A percentile compares a stretch with the other conserved stretches of the same genome.
Conservation (phyloP, 2,329 filamentous ascomycete genomes). For the Pseudogymnoascus sp. region DNA sequence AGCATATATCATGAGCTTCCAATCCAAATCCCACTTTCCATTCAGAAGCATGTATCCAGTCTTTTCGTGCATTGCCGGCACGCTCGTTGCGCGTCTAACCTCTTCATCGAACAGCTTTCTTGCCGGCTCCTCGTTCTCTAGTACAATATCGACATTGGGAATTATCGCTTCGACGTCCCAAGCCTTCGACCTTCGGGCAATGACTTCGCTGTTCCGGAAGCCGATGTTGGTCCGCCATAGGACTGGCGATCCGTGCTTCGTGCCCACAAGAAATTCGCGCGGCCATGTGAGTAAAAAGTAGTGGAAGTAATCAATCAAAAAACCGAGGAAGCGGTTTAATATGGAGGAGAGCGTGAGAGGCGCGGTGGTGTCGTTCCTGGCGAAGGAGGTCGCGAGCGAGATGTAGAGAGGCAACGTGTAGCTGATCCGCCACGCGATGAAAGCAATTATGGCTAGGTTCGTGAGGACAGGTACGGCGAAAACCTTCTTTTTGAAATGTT, state of each 20-base stretch:
- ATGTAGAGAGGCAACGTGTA: conserved; percentile 63
- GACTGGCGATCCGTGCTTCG: conserved; percentile 50
- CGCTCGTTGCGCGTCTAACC: conserved; percentile 60
- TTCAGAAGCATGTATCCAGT: conserved; percentile 85
- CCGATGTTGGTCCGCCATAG: conserved; percentile 67
- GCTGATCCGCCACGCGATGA: conserved; percentile 62
- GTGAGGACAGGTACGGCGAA: conserved; percentile 71
- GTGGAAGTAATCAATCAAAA: conserved; percentile 66
- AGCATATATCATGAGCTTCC: conserved; percentile 67
- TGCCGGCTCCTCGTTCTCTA: conserved; percentile 38
- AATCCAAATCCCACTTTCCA: conserved; percentile 80
- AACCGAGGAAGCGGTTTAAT: conserved; percentile 46
- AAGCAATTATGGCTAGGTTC: conserved; percentile 56
- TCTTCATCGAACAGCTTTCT: conserved; percentile 51
- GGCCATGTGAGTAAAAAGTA: conserved; percentile 67
- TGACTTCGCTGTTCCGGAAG: conserved; percentile 71
- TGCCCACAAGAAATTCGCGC: conserved; percentile 58
- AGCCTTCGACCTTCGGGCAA: conserved; percentile 66
- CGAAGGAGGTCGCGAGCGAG: conserved; percentile 33
- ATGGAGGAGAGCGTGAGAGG: conserved; percentile 11
- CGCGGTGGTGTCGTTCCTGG: background rate
- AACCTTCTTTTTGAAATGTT: conserved; percentile 68
- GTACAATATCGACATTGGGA: conserved; percentile 43
- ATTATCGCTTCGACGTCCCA: conserved; percentile 50
- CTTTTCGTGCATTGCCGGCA: conserved; percentile 60